A percentile compares a stretch with the other conserved stretches of the same genome.
Conservation (phyloP, 352 stramenopile species). For the Globisporangium apiculatum region DNA sequence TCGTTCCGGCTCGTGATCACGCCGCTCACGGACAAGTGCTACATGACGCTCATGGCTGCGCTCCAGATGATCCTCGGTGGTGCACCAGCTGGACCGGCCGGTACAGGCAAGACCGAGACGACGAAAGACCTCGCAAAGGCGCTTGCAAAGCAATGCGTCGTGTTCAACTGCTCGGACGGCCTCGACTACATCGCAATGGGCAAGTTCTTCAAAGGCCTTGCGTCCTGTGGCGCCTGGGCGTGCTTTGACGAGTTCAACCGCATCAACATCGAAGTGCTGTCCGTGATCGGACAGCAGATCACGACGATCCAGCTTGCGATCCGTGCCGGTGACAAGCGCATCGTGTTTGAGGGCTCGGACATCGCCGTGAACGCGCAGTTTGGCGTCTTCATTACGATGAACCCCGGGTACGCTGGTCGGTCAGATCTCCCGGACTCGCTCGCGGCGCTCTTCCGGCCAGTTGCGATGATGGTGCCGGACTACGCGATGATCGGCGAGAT, state of each 20-base stretch:
- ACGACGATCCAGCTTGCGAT: constrained; percentile 87
- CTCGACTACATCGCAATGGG: constrained; percentile 95
- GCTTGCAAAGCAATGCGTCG: constrained; percentile 92
- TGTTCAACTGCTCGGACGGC: constrained; percentile 95
- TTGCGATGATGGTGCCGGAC: constrained; percentile 97
- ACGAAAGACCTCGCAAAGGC: constrained; percentile 93
- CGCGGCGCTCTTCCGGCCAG: constrained; percentile 91
- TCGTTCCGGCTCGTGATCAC: constrained; percentile 94
- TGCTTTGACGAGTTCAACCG: constrained; percentile 97
- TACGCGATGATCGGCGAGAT: constrained; percentile 95
- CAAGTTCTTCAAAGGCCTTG: constrained; percentile 91
- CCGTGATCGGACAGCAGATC: constrained; percentile 81
- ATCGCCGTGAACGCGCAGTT: constrained; percentile 92
- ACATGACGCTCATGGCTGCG: constrained; percentile 93
- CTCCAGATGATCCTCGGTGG: constrained; percentile 93
- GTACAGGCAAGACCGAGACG: constrained; percentile 93
- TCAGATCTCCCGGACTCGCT: constrained; percentile 94
- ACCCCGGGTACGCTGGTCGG: constrained; percentile 92
- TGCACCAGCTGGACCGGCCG: constrained; percentile 87
- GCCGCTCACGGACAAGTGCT: constrained; percentile 94
- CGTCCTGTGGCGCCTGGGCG: constrained; percentile 90
- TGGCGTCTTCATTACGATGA: constrained; percentile 96
- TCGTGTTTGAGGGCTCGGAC: constrained; percentile 93
- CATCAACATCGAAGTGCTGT: constrained; percentile 93
- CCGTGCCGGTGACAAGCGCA: constrained; percentile 76